A percentile compares a stretch with the other conserved stretches of the same genome.
phyloP scores from a whole-genome alignment of 139 green algal species.

The Yamagishiella unicocca region DNA sequence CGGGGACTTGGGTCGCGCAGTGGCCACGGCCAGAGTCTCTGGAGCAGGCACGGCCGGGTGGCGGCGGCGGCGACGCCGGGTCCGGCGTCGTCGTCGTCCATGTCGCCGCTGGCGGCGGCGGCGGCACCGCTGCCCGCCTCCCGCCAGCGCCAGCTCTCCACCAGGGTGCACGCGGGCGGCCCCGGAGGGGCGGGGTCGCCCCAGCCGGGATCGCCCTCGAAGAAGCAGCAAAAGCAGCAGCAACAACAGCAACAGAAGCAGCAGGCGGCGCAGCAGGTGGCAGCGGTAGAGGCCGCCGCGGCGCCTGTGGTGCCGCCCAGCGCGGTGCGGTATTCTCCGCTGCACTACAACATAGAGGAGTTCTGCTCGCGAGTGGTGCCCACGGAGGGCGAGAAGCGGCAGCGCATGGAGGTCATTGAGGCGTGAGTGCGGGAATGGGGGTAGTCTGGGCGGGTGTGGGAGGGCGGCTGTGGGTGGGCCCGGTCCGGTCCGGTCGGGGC shows the following conservation, averaged over 20 bases:
- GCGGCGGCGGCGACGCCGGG: background rate
- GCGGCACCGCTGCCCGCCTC: background rate
- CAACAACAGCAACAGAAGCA: background rate
- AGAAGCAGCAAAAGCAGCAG: slow-evolving; percentile 2
- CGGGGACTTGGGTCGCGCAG: too few species aligned
- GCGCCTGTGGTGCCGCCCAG: background rate
- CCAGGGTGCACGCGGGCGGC: background rate
- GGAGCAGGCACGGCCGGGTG: background rate
- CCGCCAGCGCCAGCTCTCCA: slow-evolving; percentile 1
- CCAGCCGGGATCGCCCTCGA: background rate
- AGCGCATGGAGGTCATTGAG: slow-evolving; percentile 50
- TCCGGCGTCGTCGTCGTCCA: background rate
- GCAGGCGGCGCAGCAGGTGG: background rate
- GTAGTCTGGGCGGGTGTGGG: too few species aligned
- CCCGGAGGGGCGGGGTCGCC: background rate
- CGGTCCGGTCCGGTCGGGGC: too few species aligned
- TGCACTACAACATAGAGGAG: slow-evolving; percentile 65
- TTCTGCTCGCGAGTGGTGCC: slow-evolving; percentile 50
- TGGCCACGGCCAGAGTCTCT: too few species aligned
- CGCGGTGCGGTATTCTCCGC: slow-evolving; percentile 52
- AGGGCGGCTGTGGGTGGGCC: too few species aligned
- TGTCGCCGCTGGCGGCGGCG: background rate
- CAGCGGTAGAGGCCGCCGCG: background rate
- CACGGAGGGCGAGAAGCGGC: slow-evolving; percentile 51
- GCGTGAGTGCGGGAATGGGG: too few species aligned